Conservation (phyloP, 805 yeast species). For the Lachancea kluyveri region DNA sequence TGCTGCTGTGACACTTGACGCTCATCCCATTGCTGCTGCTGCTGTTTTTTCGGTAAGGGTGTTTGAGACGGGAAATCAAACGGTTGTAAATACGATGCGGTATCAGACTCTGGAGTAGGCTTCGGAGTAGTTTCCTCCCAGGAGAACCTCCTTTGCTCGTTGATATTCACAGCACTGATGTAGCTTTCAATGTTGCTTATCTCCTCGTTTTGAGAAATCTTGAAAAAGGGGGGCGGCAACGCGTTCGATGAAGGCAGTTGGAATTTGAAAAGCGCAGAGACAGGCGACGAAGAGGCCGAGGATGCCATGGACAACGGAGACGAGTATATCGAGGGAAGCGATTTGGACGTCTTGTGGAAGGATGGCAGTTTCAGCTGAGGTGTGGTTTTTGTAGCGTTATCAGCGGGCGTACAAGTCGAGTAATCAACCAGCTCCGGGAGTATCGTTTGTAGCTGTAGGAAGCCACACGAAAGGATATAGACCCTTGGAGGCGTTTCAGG, state of each 20-base stretch:
- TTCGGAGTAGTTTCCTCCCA: neutral
- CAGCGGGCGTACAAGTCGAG: neutral
- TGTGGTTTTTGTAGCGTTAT: neutral
- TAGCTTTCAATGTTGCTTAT: slow-evolving; percentile 26
- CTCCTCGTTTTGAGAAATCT: slow-evolving; percentile 27
- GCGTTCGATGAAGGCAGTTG: slow-evolving; percentile 23
- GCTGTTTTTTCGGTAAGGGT: too few species aligned
- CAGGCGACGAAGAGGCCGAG: slow-evolving; percentile 29
- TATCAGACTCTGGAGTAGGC: slow-evolving; percentile 1
- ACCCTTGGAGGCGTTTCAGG: slow-evolving; percentile 2
- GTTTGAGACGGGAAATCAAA: slow-evolving; percentile 2
- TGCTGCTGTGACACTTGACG: too few species aligned
- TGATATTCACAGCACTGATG: slow-evolving; percentile 26
- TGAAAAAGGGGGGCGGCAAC: slow-evolving; percentile 18
- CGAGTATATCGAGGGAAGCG: slow-evolving; percentile 1
- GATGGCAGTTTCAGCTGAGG: slow-evolving; percentile 3
- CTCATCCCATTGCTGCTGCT: too few species aligned
- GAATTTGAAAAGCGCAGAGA: slow-evolving; percentile 27
- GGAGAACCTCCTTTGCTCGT: slow-evolving; percentile 16
- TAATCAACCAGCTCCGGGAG: slow-evolving; percentile 2
- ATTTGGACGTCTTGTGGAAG: neutral
- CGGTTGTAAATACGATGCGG: neutral
- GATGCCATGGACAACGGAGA: slow-evolving; percentile 25
- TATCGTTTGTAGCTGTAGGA: slow-evolving; percentile 2
- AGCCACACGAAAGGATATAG: slow-evolving; percentile 7